These are phyloP conservation scores for Staphylotrichum longicolle DNA, from an alignment of 495 filamentous ascomycete genomes.

Conservation along the genomic window DNA sequence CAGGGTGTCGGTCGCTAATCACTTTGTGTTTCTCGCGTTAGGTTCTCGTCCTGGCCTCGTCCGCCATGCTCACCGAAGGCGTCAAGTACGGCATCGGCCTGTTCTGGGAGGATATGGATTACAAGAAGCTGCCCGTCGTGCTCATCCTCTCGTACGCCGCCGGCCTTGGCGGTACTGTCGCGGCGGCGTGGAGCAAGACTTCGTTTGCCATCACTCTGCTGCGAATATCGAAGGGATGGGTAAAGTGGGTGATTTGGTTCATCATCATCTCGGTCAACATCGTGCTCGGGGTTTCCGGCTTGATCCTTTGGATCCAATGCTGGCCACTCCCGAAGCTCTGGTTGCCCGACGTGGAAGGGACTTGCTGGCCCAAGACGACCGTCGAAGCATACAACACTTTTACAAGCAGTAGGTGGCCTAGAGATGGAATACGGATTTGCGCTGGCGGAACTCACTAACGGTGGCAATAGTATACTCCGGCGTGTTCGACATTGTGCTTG, in stretches of 20 bases:
- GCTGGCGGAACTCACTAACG: too few relatives aligned
- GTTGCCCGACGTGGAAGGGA: background rate
- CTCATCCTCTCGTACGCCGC: background rate
- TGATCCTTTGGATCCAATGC: slow-evolving; percentile 26
- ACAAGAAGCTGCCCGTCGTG: background rate
- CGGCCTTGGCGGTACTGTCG: slow-evolving; percentile 9
- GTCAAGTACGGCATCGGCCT: background rate
- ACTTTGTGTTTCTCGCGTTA: background rate
- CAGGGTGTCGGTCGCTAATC: too few relatives aligned
- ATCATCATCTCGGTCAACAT: slow-evolving; percentile 32
- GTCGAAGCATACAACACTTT: background rate
- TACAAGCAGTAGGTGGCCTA: background rate
- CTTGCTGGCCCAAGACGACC: background rate
- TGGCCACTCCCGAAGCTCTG: slow-evolving; percentile 2
- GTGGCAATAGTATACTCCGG: background rate
- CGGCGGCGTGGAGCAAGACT: slow-evolving; percentile 20
- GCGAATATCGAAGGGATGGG: slow-evolving; percentile 10
- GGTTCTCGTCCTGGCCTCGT: background rate
- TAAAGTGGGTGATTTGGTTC: slow-evolving; percentile 6
- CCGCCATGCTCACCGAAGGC: background rate
- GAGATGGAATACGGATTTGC: background rate
- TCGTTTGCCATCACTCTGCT: slow-evolving; percentile 18
- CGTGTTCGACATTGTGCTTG: slow-evolving; percentile 24
- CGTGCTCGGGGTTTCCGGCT: background rate
- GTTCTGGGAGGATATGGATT: background rate